Evolutionary conservation across 305 asterid genomes (phyloP).

Genomic region (Andrographis paniculata): DNA sequence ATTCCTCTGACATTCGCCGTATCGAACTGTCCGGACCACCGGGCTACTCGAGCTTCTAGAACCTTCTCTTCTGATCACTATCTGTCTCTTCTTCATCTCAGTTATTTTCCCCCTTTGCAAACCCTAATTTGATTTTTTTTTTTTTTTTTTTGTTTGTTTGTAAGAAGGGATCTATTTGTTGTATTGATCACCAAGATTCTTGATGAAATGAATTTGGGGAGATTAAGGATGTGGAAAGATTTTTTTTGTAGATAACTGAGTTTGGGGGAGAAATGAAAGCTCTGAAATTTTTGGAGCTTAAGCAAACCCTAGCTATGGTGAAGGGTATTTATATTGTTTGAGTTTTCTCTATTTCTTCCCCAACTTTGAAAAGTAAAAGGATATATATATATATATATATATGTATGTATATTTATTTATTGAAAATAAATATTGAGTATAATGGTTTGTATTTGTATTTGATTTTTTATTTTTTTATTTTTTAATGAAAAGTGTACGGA

Average conservation of each 20-base stretch:
- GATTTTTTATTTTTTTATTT: too few species aligned
- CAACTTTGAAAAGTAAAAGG: conserved; percentile 35
- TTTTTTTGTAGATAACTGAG: conserved; percentile 15
- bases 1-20: conserved; percentile 79
- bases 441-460: too few species aligned
- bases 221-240: conserved; percentile 4
- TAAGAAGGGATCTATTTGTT: neutral
- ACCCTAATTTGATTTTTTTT: conserved; percentile 22
- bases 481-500: too few species aligned
- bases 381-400: conserved; percentile 13
- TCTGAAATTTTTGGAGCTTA: conserved; percentile 3
- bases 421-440: too few species aligned
- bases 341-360: conserved; percentile 26
- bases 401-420: neutral
- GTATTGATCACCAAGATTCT: neutral
- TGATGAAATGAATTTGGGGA: neutral
- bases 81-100: conserved; percentile 50
- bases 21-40: conserved; percentile 32
- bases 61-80: conserved; percentile 45
- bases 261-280: conserved; percentile 6
- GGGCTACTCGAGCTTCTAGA: conserved; percentile 25
- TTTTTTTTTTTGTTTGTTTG: too few species aligned
- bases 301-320: conserved; percentile 40
- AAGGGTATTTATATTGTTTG: conserved; percentile 27
- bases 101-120: neutral